Conservation (phyloP, 495 filamentous ascomycete genomes). For the Pyrenopolyporus hunteri region DNA sequence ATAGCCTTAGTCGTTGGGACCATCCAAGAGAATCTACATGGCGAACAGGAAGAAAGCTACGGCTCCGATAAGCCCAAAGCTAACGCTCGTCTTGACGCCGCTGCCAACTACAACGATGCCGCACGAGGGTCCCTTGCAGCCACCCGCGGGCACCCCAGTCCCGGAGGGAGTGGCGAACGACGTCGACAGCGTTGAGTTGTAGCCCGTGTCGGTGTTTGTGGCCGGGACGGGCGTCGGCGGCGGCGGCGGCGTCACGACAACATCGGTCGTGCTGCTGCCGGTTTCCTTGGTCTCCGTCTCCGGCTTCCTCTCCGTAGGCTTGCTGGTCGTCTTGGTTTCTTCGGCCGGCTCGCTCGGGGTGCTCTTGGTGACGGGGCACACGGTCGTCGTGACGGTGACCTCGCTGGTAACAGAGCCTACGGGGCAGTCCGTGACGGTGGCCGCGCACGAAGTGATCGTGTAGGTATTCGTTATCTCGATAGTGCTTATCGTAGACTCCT, state of each 20-base stretch:
- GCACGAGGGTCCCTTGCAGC: constrained; percentile 16
- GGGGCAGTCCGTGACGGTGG: constrained; percentile 63
- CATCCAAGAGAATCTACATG: constrained; percentile 27
- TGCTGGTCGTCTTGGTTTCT: neutral
- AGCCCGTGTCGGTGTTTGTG: constrained; percentile 18
- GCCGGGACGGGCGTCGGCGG: constrained; percentile 28
- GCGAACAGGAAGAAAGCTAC: constrained; percentile 41
- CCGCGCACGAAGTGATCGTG: constrained; percentile 66
- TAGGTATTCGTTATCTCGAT: constrained; percentile 41
- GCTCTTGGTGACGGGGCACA: constrained; percentile 40
- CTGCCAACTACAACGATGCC: constrained; percentile 37
- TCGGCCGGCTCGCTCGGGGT: neutral
- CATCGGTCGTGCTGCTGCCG: constrained; percentile 26
- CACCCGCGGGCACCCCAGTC: neutral
- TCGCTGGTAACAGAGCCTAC: constrained; percentile 40
- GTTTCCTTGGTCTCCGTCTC: neutral
- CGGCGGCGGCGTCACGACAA: constrained; percentile 27
- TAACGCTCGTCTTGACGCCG: constrained; percentile 39
- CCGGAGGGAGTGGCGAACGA: neutral
- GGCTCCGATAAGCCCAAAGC: constrained; percentile 39
- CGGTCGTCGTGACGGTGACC: constrained; percentile 40
- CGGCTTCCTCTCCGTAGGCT: constrained; percentile 5
- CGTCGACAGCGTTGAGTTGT: constrained; percentile 32
- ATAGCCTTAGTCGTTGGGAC: neutral
- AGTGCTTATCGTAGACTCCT: constrained; percentile 25